phyloP scores from a whole-genome alignment of 1,284 basidiomycete genomes.

The Neotropicomus parvogracilis region DNA sequence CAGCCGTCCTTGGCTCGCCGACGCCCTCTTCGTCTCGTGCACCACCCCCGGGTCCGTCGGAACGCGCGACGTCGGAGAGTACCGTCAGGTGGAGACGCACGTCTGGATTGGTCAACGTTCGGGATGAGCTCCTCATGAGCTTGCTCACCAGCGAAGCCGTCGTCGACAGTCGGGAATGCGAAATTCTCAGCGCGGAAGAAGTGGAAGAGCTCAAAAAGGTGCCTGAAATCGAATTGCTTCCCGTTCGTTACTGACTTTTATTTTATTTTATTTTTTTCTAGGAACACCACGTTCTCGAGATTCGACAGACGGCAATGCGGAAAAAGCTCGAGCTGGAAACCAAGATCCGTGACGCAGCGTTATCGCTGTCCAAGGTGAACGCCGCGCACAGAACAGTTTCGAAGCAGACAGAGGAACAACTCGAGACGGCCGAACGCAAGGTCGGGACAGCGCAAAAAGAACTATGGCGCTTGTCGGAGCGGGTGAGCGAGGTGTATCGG shows the following conservation, averaged over 20 bases:
- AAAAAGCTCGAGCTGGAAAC: conserved; percentile 73
- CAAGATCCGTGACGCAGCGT: conserved; percentile 77
- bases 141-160: conserved; percentile 85
- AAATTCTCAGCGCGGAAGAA: conserved; percentile 77
- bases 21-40: conserved; percentile 40
- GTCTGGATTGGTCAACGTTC: conserved; percentile 46
- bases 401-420: conserved; percentile 67
- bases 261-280: conserved; percentile 29
- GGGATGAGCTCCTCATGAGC: conserved; percentile 79
- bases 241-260: conserved; percentile 5
- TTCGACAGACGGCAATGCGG: conserved; percentile 56
- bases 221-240: conserved; percentile 21
- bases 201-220: conserved; percentile 92
- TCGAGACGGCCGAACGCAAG: conserved; percentile 63
- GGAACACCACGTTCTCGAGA: conserved; percentile 67
- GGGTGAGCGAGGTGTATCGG: conserved; percentile 55
- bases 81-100: conserved; percentile 38
- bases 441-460: conserved; percentile 69
- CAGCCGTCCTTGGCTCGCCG: conserved; percentile 30
- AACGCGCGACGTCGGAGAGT: conserved; percentile 34
- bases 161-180: conserved; percentile 72
- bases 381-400: conserved; percentile 54
- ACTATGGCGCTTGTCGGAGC: conserved; percentile 60
- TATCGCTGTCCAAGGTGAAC: conserved; percentile 66
- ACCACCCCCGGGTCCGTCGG: conserved; percentile 25